These are phyloP conservation scores for Acanthamoeba royreba DNA, from an alignment of 208 protist genomes.

Conservation along the genomic window DNA sequence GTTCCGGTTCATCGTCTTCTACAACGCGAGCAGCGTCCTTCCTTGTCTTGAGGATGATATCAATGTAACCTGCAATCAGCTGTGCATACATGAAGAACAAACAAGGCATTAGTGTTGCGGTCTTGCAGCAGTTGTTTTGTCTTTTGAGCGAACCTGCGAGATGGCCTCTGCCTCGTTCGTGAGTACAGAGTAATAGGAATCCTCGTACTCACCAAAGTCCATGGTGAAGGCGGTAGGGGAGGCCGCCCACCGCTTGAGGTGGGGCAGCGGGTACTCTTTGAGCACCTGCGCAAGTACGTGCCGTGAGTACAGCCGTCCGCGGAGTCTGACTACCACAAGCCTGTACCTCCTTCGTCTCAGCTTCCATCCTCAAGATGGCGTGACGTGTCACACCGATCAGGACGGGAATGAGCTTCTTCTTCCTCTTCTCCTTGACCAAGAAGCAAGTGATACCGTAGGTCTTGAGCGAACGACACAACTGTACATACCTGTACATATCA, in stretches of 20 bases:
- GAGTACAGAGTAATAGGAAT: conserved; percentile 63
- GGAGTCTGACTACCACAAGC: background rate
- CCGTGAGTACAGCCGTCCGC: background rate
- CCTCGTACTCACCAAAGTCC: conserved; percentile 82
- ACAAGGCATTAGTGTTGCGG: too few species aligned
- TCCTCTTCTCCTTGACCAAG: conserved; percentile 62
- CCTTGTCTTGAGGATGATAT: conserved; percentile 72
- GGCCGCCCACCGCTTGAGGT: conserved; percentile 78
- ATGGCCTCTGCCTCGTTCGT: conserved; percentile 74
- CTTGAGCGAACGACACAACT: conserved; percentile 78
- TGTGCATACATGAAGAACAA: background rate
- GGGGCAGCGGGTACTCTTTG: conserved; percentile 68
- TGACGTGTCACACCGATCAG: conserved; percentile 79
- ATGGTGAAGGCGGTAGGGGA: conserved; percentile 72
- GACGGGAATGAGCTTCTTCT: conserved; percentile 67
- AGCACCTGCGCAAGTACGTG: background rate
- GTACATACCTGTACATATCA: conserved; percentile 61
- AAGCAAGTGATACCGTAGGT: conserved; percentile 84
- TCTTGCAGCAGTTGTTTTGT: too few species aligned
- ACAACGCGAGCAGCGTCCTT: conserved; percentile 19
- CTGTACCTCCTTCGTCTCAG: conserved; percentile 67
- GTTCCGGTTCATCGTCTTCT: conserved; percentile 4
- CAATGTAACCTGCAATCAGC: conserved; percentile 80
- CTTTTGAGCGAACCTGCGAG: background rate
- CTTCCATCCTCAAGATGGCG: conserved; percentile 72